These are phyloP conservation scores for Nannochloris sp. DNA, from an alignment of 139 green algal genomes.

Conservation along the genomic window DNA sequence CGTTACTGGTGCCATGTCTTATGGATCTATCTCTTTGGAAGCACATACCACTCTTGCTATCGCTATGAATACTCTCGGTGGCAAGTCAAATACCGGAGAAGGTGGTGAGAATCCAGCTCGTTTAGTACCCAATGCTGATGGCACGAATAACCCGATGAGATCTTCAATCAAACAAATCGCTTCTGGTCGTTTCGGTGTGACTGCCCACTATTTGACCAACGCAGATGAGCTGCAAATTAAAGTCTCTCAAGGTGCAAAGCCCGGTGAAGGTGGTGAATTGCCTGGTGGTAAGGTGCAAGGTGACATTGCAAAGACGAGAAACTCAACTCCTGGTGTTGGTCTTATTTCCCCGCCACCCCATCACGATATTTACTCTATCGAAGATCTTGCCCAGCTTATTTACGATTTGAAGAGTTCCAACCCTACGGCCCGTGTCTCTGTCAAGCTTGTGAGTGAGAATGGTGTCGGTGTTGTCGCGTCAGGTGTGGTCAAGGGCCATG, in stretches of 20 bases:
- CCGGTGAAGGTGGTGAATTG: conserved; percentile 88
- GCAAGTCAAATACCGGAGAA: conserved; percentile 75
- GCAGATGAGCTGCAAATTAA: conserved; percentile 95
- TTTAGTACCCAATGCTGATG: conserved; percentile 67
- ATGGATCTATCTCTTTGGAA: conserved; percentile 86
- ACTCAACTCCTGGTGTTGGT: conserved; percentile 84
- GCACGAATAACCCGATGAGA: conserved; percentile 73
- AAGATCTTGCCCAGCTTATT: conserved; percentile 97
- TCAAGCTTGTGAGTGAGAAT: conserved; percentile 95
- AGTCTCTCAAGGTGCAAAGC: conserved; percentile 74
- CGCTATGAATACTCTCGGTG: conserved; percentile 92
- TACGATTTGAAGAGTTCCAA: conserved; percentile 82
- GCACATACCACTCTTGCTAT: conserved; percentile 86
- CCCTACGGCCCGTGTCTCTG: conserved; percentile 54
- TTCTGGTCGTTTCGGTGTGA: conserved; percentile 85
- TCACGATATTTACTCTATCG: conserved; percentile 99
- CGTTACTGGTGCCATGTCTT: conserved; percentile 78
- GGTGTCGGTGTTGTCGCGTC: conserved; percentile 78
- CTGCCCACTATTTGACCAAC: conserved; percentile 90
- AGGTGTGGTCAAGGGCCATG: conserved; percentile 90
- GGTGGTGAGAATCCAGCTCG: conserved; percentile 88
- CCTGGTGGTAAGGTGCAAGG: conserved; percentile 82
- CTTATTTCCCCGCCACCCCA: conserved; percentile 88
- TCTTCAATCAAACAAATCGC: conserved; percentile 87
- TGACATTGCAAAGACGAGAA: conserved; percentile 60